These are phyloP conservation scores for Aureobasidium sp. DNA, from an alignment of 2,329 filamentous ascomycete species.

Conservation along the genomic window DNA sequence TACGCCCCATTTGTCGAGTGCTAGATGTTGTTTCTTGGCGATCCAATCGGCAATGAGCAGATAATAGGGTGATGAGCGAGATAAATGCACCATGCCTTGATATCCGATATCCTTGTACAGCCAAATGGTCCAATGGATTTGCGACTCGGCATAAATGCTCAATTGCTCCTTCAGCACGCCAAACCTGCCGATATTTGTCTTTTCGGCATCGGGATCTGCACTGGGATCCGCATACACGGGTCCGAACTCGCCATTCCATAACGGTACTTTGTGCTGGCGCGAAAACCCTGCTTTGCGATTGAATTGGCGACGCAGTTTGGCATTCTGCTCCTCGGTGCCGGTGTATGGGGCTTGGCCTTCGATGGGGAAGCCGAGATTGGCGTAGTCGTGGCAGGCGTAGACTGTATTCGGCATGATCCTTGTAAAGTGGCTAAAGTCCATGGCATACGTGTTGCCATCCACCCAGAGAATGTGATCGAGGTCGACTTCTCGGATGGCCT, in stretches of 20 bases:
- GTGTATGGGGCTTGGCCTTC: slow-evolving; percentile 30
- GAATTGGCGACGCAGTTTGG: slow-evolving; percentile 24
- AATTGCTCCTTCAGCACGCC: slow-evolving; percentile 39
- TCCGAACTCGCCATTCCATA: slow-evolving; percentile 45
- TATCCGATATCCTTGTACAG: slow-evolving; percentile 30
- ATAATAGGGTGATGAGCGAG: slow-evolving; percentile 33
- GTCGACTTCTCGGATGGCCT: slow-evolving; percentile 37
- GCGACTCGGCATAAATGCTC: slow-evolving; percentile 43
- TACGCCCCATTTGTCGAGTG: slow-evolving; percentile 47
- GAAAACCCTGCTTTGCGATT: slow-evolving; percentile 40
- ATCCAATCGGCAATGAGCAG: slow-evolving; percentile 35
- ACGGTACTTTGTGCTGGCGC: slow-evolving; percentile 30
- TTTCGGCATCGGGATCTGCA: slow-evolving; percentile 31
- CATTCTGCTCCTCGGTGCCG: slow-evolving; percentile 33
- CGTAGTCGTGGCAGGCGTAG: slow-evolving; percentile 46
- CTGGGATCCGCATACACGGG: slow-evolving; percentile 39
- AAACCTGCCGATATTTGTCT: slow-evolving; percentile 36
- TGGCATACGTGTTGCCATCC: slow-evolving; percentile 48
- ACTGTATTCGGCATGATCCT: slow-evolving; percentile 37
- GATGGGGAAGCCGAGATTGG: slow-evolving; percentile 39
- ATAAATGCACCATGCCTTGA: slow-evolving; percentile 28
- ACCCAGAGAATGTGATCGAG: slow-evolving; percentile 41
- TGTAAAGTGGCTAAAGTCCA: slow-evolving; percentile 41
- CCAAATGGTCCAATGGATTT: slow-evolving; percentile 49
- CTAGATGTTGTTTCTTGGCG: slow-evolving; percentile 46